Conservation (phyloP, 768 basidiomycete species). For the Dictyophora rubrovolvata region DNA sequence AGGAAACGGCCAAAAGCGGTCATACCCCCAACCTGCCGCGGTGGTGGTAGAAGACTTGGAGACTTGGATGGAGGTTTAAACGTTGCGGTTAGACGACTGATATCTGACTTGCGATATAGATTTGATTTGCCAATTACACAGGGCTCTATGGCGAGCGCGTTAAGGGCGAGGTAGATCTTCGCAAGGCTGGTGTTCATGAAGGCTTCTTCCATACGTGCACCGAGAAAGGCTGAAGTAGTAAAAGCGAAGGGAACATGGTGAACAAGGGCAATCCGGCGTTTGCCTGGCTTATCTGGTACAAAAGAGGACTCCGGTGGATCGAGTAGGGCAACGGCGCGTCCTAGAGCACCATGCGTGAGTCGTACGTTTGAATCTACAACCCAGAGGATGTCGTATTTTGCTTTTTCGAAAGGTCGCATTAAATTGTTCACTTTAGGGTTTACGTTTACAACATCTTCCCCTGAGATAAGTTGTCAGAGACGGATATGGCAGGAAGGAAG, state of each 20-base stretch:
- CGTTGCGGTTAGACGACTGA: slow-evolving; percentile 64
- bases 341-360: slow-evolving; percentile 66
- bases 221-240: slow-evolving; percentile 56
- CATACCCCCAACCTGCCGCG: slow-evolving; percentile 39
- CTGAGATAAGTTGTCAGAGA: slow-evolving; percentile 27
- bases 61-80: slow-evolving; percentile 35
- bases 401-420: slow-evolving; percentile 69
- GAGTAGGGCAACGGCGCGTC: slow-evolving; percentile 76
- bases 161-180: slow-evolving; percentile 96
- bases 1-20: slow-evolving; percentile 78
- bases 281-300: slow-evolving; percentile 18
- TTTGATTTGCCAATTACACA: slow-evolving; percentile 98
- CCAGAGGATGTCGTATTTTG: slow-evolving; percentile 87
- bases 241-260: slow-evolving; percentile 93
- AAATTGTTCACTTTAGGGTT: slow-evolving; percentile 99
- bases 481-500: not conserved
- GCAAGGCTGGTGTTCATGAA: slow-evolving; percentile 97
- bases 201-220: slow-evolving; percentile 81
- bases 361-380: slow-evolving; percentile 91
- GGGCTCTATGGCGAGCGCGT: slow-evolving; percentile 79
- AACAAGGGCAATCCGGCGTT: slow-evolving; percentile 64
- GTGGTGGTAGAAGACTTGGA: slow-evolving; percentile 5
- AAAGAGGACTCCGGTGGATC: slow-evolving; percentile 27
- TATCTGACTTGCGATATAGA: slow-evolving; percentile 81
- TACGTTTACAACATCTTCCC: slow-evolving; percentile 74